Percentiles rank a stretch among this genome's conserved stretches.
Evolutionary conservation across 768 basidiomycete genomes (phyloP).

Genomic region (Leccinum obscurum): DNA sequence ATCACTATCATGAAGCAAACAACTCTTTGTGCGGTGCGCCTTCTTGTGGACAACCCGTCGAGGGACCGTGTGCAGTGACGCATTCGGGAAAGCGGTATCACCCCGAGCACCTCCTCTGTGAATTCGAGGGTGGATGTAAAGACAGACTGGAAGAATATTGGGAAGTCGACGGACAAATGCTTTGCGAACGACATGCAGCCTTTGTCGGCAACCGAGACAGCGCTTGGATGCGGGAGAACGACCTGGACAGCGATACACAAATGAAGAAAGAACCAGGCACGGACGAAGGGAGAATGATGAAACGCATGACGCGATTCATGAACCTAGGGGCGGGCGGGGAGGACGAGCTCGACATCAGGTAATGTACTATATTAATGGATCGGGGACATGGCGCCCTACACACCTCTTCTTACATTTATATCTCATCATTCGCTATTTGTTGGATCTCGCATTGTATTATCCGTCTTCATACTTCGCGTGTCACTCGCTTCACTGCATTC

Average conservation of each 20-base stretch:
- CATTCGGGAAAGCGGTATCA: constrained; percentile 82
- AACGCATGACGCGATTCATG: constrained; percentile 79
- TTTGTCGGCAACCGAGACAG: constrained; percentile 26
- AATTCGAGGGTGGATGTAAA: constrained; percentile 55
- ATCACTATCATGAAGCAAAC: constrained; percentile 93
- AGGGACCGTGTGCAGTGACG: constrained; percentile 90
- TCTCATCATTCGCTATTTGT: constrained; percentile 18
- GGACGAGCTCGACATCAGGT: constrained; percentile 33
- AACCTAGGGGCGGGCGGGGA: constrained; percentile 49
- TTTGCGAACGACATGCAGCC: constrained; percentile 80
- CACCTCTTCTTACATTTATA: constrained; percentile 16
- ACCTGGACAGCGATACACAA: constrained; percentile 10
- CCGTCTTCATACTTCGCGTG: constrained; percentile 13
- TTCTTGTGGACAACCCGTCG: constrained; percentile 84
- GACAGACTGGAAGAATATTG: constrained; percentile 79
- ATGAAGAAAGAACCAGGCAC: constrained; percentile 13
- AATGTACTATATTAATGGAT: constrained; percentile 23
- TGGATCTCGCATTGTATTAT: constrained; percentile 22
- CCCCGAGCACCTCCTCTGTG: constrained; percentile 86
- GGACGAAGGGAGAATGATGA: constrained; percentile 59
- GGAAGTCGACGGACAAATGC: constrained; percentile 83
- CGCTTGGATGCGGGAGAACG: constrained; percentile 22
- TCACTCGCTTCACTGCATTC: constrained; percentile 18
- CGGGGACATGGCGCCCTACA: constrained; percentile 15
- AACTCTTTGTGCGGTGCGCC: constrained; percentile 81